A percentile compares a stretch with the other conserved stretches of the same genome.
Conservation (phyloP, 1,284 basidiomycete species). For the Malassezia arunalokei region DNA sequence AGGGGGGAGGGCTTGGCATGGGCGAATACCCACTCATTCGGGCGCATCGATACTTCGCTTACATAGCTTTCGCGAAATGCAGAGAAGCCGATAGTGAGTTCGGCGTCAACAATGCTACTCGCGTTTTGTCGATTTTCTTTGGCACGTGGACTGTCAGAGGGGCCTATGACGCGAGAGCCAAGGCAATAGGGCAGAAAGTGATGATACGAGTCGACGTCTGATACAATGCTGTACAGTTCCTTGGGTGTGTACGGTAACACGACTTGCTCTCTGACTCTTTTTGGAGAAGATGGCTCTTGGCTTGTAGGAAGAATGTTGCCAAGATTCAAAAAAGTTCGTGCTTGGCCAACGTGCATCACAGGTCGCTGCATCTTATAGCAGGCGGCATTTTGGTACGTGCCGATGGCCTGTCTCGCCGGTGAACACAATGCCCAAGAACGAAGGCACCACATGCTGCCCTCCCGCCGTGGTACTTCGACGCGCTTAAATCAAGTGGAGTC, state of each 20-base stretch:
- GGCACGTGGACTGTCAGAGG: constrained; percentile 1
- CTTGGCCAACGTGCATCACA: no score
- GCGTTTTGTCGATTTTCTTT: constrained; percentile 1
- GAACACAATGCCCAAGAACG: no score
- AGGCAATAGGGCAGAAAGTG: constrained; percentile 82
- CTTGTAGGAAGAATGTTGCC: no score
- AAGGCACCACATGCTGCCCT: no score
- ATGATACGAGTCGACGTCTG: constrained; percentile 74
- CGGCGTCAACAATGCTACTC: constrained; percentile 52
- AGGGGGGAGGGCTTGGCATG: constrained; percentile 69
- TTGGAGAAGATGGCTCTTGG: not conserved
- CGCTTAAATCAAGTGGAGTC: no score
- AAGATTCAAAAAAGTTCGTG: no score
- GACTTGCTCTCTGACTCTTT: constrained; percentile 4
- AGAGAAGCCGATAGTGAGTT: constrained; percentile 78
- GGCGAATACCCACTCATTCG: constrained; percentile 64
- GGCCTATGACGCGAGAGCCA: constrained; percentile 57
- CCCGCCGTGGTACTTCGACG: no score
- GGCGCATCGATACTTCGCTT: constrained; percentile 67
- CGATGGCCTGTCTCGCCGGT: no score
- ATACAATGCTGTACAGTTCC: constrained; percentile 73
- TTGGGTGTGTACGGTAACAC: constrained; percentile 27
- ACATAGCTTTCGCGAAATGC: constrained; percentile 75
- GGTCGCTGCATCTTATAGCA: no score
- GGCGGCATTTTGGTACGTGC: no score